phyloP scores from a whole-genome alignment of 2,329 filamentous ascomycete genomes.

The Paecilomyces sp. region DNA sequence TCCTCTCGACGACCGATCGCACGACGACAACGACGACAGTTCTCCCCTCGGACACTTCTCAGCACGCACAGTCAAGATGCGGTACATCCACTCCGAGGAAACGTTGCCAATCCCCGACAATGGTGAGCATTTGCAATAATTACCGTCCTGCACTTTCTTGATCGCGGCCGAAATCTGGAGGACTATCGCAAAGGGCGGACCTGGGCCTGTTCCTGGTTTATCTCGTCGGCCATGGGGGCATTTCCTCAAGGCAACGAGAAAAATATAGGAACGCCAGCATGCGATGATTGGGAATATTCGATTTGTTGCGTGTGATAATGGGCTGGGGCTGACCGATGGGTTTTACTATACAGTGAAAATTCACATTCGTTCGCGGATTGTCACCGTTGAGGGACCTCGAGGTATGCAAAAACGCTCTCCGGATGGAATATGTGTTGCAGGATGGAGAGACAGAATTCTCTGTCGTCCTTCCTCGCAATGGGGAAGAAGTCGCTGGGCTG shows the following conservation, averaged over 20 bases:
- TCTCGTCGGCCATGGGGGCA: not conserved
- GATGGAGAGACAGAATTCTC: conserved; percentile 4
- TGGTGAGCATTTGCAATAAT: conserved; percentile 58
- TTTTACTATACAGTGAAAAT: conserved; percentile 71
- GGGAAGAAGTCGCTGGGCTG: conserved; percentile 12
- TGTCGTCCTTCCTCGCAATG: conserved; percentile 4
- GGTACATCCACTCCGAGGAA: conserved; percentile 99
- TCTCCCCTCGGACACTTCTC: conserved; percentile 33
- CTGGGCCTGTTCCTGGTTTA: not conserved
- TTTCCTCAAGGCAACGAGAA: not conserved
- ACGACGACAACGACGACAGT: conserved; percentile 31
- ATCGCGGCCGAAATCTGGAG: not conserved
- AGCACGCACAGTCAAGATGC: conserved; percentile 69
- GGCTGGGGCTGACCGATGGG: conserved; percentile 19
- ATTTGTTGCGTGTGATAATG: conserved; percentile 3
- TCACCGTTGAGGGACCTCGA: conserved; percentile 95
- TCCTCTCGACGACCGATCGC: conserved; percentile 29
- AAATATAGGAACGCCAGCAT: not conserved
- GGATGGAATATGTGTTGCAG: conserved; percentile 7
- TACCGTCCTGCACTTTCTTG: conserved; percentile 5
- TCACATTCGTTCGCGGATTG: conserved; percentile 89
- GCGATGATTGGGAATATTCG: conserved; percentile 11
- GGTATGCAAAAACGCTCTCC: conserved; percentile 46
- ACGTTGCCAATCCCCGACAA: conserved; percentile 90
- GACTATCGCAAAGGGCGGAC: not conserved